Evolutionary conservation across 2,329 filamentous ascomycete genomes (phyloP).

Genomic region (Aureobasidium melanogenum): DNA sequence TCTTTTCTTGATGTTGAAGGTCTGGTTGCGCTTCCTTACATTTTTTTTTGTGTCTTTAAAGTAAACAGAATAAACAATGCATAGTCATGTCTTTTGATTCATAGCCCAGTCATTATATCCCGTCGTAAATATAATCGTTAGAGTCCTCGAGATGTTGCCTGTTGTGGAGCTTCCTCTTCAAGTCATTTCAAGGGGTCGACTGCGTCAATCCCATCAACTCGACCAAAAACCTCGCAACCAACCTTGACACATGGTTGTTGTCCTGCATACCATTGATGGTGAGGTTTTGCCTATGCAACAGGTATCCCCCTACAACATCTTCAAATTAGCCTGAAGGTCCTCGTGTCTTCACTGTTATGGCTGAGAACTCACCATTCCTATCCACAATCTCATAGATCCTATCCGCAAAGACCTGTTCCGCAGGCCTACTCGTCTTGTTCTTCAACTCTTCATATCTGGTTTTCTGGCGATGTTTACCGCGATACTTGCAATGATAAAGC

Average conservation of each 20-base stretch:
- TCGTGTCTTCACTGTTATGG: background rate
- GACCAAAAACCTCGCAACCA: slow-evolving; percentile 36
- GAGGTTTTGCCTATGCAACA: slow-evolving; percentile 29
- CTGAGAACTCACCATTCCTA: slow-evolving; percentile 31
- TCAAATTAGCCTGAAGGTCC: background rate
- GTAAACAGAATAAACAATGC: too few relatives aligned
- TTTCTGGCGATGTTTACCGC: slow-evolving; percentile 25
- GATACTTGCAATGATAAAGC: slow-evolving; percentile 41
- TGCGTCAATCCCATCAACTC: slow-evolving; percentile 20
- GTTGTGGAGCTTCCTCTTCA: background rate
- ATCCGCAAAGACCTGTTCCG: slow-evolving; percentile 11
- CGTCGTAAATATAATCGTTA: too few relatives aligned
- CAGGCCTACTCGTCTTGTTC: background rate
- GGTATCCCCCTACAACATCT: slow-evolving; percentile 27
- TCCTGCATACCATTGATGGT: slow-evolving; percentile 31
- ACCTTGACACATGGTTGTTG: slow-evolving; percentile 32
- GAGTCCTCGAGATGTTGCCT: too few relatives aligned
- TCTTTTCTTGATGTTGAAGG: background rate
- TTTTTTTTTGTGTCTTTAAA: background rate
- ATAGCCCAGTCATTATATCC: too few relatives aligned
- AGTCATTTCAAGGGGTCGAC: background rate
- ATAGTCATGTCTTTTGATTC: too few relatives aligned
- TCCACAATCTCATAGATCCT: slow-evolving; percentile 30
- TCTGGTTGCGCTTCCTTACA: slow-evolving; percentile 3
- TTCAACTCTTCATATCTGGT: slow-evolving; percentile 11